Conservation (phyloP, 495 filamentous ascomycete genomes). For the Schizothecium vesticola region DNA sequence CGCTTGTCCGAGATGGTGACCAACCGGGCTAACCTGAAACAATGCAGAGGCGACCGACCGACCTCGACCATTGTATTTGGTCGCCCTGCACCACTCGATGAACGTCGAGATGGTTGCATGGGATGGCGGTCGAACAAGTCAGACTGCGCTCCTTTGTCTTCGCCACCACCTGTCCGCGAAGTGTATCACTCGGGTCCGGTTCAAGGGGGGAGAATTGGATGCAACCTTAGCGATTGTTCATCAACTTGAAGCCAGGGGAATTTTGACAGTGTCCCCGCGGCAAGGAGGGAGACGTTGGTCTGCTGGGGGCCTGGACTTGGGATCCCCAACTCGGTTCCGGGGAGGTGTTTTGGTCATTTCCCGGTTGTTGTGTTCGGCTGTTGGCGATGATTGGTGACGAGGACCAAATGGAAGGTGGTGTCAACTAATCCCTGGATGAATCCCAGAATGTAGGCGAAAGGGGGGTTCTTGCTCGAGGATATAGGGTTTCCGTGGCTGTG, state of each 20-base stretch:
- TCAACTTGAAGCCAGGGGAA: not conserved
- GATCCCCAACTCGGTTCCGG: not conserved
- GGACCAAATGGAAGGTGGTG: not conserved
- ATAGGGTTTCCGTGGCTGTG: no score
- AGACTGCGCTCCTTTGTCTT: not conserved
- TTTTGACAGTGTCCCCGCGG: not conserved
- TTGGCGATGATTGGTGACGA: not conserved
- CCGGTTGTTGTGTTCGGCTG: not conserved
- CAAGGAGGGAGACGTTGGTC: not conserved
- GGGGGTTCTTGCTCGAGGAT: not conserved
- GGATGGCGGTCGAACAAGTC: no score
- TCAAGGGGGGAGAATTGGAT: not conserved
- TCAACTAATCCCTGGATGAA: not conserved
- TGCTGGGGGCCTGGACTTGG: not conserved
- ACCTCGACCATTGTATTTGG: not conserved
- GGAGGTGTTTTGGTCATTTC: not conserved
- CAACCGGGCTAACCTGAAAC: not conserved
- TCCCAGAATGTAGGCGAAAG: not conserved
- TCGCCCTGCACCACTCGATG: no score
- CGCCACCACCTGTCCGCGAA: not conserved
- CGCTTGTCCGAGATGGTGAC: not conserved
- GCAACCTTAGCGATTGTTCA: not conserved
- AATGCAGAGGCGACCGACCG: not conserved
- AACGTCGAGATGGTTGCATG: not conserved
- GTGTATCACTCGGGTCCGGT: not conserved